These are phyloP conservation scores for Cenococcum geophilum DNA, from an alignment of 495 filamentous ascomycete genomes.

Conservation along the genomic window DNA sequence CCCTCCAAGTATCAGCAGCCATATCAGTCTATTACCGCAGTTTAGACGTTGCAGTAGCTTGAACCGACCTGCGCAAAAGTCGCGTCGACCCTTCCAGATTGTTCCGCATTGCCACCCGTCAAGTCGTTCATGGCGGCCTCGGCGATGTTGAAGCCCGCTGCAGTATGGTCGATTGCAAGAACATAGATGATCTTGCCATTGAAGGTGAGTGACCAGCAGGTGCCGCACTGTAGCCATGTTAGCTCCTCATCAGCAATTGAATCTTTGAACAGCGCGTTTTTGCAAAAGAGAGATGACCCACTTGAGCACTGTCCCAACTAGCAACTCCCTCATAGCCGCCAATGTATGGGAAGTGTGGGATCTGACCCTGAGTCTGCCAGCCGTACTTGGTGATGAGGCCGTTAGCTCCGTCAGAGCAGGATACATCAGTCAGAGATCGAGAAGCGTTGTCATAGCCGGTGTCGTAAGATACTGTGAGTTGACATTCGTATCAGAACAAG, in stretches of 20 bases:
- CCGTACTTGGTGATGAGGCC: constrained; percentile 50
- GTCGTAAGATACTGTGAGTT: constrained; percentile 49
- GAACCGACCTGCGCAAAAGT: constrained; percentile 10
- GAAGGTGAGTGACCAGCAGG: constrained; percentile 61
- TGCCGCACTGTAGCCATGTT: constrained; percentile 50
- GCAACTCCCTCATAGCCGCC: constrained; percentile 56
- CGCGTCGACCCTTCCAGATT: constrained; percentile 53
- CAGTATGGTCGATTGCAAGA: constrained; percentile 59
- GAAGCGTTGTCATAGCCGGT: constrained; percentile 49
- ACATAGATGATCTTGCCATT: constrained; percentile 56
- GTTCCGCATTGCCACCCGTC: constrained; percentile 51
- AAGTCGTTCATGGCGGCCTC: constrained; percentile 59
- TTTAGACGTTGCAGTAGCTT: neutral
- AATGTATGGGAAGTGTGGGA: constrained; percentile 40
- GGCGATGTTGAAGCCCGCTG: constrained; percentile 58
- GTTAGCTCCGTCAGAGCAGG: constrained; percentile 56
- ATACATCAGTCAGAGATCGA: constrained; percentile 43
- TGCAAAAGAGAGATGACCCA: constrained; percentile 2
- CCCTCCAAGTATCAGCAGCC: neutral
- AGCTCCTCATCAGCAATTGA: neutral
- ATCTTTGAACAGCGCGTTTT: neutral
- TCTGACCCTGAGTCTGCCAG: constrained; percentile 38
- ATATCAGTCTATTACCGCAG: neutral
- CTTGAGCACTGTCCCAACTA: constrained; percentile 50
- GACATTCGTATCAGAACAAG: neutral